A percentile compares a stretch with the other conserved stretches of the same genome.
Evolutionary conservation across 2,329 filamentous ascomycete species (phyloP).

Genomic region (Arachnomyces sp.): DNA sequence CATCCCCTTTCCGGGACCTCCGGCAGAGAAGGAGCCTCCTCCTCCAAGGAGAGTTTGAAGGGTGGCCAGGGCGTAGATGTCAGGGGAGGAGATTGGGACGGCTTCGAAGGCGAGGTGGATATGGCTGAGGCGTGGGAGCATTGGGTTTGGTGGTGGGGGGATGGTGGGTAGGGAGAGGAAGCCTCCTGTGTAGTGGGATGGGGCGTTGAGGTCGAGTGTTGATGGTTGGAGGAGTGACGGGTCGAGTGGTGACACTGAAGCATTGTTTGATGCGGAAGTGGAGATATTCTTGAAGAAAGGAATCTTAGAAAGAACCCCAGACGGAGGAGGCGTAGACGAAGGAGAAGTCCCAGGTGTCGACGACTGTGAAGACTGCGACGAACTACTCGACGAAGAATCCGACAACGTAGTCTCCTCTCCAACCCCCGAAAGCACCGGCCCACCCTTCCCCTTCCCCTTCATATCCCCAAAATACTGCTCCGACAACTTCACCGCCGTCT

Average conservation of each 20-base stretch:
- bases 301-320: conserved; percentile 68
- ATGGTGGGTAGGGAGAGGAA: conserved; percentile 79
- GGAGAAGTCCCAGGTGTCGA: conserved; percentile 26
- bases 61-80: conserved; percentile 94
- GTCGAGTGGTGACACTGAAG: conserved; percentile 49
- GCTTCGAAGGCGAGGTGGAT: conserved; percentile 96
- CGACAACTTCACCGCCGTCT: conserved; percentile 67
- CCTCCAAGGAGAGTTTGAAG: conserved; percentile 92
- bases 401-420: conserved; percentile 49
- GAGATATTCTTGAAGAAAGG: conserved; percentile 87
- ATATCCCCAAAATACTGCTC: conserved; percentile 90
- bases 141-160: conserved; percentile 67
- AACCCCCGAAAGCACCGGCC: conserved; percentile 44
- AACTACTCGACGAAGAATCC: conserved; percentile 27
- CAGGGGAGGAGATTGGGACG: conserved; percentile 76
- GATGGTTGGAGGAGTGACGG: conserved; percentile 36
- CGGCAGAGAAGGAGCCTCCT: conserved; percentile 91
- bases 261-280: conserved; percentile 56
- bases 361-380: conserved; percentile 34
- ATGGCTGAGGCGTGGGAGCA: conserved; percentile 73
- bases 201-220: conserved; percentile 50
- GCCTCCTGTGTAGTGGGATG: conserved; percentile 85
- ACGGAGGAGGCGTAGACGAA: conserved; percentile 28
- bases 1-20: conserved; percentile 97
- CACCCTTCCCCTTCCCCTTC: conserved; percentile 46